Evolutionary conservation across 805 yeast species (phyloP).

Genomic region (Hanseniaspora singularis): DNA sequence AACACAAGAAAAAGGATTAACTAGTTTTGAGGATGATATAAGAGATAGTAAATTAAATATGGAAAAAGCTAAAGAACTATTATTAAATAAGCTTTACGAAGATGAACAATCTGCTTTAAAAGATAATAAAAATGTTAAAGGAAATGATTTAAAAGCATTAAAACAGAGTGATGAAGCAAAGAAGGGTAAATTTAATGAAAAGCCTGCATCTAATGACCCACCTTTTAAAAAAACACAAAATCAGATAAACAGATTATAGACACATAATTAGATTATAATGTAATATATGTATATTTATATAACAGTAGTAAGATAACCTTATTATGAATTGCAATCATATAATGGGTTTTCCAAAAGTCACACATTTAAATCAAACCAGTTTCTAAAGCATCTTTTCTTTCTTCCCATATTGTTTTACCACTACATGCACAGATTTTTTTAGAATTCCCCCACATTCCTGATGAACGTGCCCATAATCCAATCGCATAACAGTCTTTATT

Average conservation of each 20-base stretch:
- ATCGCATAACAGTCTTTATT: constrained; percentile 64
- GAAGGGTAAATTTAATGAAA: not conserved
- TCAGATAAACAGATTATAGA: not conserved
- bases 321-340: too few relatives aligned
- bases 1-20: not conserved
- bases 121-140: not conserved
- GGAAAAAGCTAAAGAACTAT: constrained; percentile 5
- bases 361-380: constrained; percentile 20
- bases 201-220: not conserved
- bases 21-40: not conserved
- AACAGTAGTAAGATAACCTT: too few relatives aligned
- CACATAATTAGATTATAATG: not conserved
- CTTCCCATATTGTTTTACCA: constrained; percentile 95
- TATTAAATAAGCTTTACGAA: not conserved
- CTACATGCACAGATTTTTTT: constrained; percentile 88
- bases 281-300: too few relatives aligned
- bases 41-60: constrained; percentile 11
- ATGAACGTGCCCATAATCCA: constrained; percentile 57
- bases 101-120: not conserved
- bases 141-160: constrained; percentile 13
- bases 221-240: constrained; percentile 14
- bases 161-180: constrained; percentile 13
- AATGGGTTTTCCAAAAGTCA: not conserved
- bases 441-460: constrained; percentile 94
- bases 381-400: constrained; percentile 59